These are phyloP conservation scores for Chamaecyparis obtusa DNA, from an alignment of 75 land plant genomes.

Conservation along the genomic window DNA sequence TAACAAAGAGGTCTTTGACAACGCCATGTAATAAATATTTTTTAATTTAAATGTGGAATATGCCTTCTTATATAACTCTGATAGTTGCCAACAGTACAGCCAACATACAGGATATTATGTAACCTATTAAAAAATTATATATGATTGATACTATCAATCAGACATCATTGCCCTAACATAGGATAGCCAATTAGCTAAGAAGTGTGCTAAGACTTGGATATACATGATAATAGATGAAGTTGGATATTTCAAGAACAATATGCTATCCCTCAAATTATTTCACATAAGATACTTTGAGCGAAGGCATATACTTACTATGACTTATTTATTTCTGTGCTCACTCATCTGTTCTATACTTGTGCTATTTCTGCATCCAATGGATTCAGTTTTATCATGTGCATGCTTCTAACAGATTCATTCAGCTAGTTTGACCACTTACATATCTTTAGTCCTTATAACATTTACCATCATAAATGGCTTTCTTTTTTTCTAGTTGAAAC, in stretches of 20 bases:
- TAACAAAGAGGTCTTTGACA: neutral
- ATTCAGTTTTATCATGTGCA: neutral
- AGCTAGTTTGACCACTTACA: neutral
- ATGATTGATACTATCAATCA: neutral
- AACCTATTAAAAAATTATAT: neutral
- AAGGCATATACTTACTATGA: neutral
- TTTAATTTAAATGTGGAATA: neutral
- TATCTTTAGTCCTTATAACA: too few relatives aligned
- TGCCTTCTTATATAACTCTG: neutral
- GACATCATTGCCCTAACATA: neutral
- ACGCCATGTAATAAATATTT: neutral
- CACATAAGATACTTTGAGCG: neutral
- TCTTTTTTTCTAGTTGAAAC: too few relatives aligned
- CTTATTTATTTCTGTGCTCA: neutral
- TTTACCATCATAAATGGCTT: too few relatives aligned
- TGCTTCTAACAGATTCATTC: neutral
- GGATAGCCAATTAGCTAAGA: neutral
- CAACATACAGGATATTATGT: neutral
- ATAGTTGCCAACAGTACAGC: neutral
- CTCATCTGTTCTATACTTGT: neutral
- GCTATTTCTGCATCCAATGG: neutral
- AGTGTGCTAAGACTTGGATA: neutral
- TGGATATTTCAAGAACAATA: neutral
- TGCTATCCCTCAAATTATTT: neutral
- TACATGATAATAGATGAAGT: too few relatives aligned